phyloP scores from a whole-genome alignment of 2,329 filamentous ascomycete species.

The Penicillium expansum region DNA sequence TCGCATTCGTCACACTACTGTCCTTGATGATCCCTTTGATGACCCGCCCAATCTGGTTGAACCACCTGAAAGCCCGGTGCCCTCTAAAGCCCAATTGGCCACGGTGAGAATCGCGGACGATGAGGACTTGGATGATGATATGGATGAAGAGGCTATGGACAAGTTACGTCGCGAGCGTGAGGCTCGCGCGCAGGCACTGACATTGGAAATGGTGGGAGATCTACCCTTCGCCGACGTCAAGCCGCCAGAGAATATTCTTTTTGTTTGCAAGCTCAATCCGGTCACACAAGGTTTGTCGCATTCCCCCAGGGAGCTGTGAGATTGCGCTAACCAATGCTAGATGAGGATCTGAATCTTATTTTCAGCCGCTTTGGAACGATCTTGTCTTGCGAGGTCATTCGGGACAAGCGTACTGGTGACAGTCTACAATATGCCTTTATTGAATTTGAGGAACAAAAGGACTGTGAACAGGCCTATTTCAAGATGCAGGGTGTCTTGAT shows the following conservation, averaged over 20 bases:
- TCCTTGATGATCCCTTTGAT: slow-evolving; percentile 87
- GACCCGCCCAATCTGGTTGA: slow-evolving; percentile 75
- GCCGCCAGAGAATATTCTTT: slow-evolving; percentile 93
- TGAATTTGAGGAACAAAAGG: slow-evolving; percentile 87
- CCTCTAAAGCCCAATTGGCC: slow-evolving; percentile 79
- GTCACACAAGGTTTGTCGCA: slow-evolving; percentile 67
- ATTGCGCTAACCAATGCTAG: slow-evolving; percentile 40
- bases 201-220: slow-evolving; percentile 96
- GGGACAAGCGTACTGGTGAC: slow-evolving; percentile 90
- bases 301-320: background rate
- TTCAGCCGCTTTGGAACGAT: slow-evolving; percentile 97
- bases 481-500: slow-evolving; percentile 99
- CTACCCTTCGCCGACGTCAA: slow-evolving; percentile 96
- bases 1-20: slow-evolving; percentile 84
- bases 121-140: slow-evolving; percentile 72
- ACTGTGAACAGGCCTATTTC: slow-evolving; percentile 93
- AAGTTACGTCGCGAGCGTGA: slow-evolving; percentile 80
- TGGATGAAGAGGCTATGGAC: slow-evolving; percentile 77
- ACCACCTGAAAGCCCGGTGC: slow-evolving; percentile 75
- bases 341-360: slow-evolving; percentile 91
- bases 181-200: slow-evolving; percentile 88
- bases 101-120: slow-evolving; percentile 92
- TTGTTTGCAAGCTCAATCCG: slow-evolving; percentile 97
- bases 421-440: slow-evolving; percentile 97
- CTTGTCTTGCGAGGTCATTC: slow-evolving; percentile 90